Percentiles rank a stretch among this genome's conserved stretches.
These are phyloP conservation scores for Fonsecaea nubica DNA, from an alignment of 2,329 filamentous ascomycete genomes.

Conservation along the genomic window DNA sequence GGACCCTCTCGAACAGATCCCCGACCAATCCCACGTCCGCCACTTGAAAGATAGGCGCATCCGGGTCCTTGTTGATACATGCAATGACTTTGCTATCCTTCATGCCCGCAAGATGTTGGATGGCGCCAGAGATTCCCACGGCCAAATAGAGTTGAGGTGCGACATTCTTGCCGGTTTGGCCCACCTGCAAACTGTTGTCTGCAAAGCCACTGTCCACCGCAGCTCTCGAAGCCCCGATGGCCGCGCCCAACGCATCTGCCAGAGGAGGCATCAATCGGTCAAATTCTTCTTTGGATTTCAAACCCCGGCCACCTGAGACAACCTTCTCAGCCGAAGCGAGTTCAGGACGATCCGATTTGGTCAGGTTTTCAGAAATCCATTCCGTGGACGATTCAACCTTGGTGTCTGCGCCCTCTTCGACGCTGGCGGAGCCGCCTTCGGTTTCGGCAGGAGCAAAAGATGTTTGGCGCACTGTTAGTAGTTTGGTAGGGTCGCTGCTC, in stretches of 20 bases:
- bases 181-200: slow-evolving; percentile 97
- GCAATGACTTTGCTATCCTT: slow-evolving; percentile 99
- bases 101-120: slow-evolving; percentile 98
- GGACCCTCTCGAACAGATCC: slow-evolving; percentile 93
- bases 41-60: slow-evolving; percentile 98
- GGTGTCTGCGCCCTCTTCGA: slow-evolving; percentile 84
- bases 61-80: slow-evolving; percentile 95
- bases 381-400: slow-evolving; percentile 75
- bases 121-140: slow-evolving; percentile 94
- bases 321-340: slow-evolving; percentile 87
- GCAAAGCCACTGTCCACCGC: slow-evolving; percentile 97
- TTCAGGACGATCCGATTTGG: slow-evolving; percentile 92
- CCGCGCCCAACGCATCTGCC: slow-evolving; percentile 91
- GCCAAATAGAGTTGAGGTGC: slow-evolving; percentile 94
- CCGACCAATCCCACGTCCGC: slow-evolving; percentile 95
- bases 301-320: slow-evolving; percentile 88
- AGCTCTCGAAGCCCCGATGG: slow-evolving; percentile 90
- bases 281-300: slow-evolving; percentile 98
- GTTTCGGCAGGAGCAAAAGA: slow-evolving; percentile 77
- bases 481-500: slow-evolving; percentile 81
- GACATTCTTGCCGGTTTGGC: slow-evolving; percentile 98
- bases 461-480: slow-evolving; percentile 91
- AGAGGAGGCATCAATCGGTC: slow-evolving; percentile 90
- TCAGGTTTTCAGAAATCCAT: slow-evolving; percentile 92
- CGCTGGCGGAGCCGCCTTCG: slow-evolving; percentile 73